Conservation (phyloP, 805 yeast genomes). For the Tetrapisispora taiwanensis region DNA sequence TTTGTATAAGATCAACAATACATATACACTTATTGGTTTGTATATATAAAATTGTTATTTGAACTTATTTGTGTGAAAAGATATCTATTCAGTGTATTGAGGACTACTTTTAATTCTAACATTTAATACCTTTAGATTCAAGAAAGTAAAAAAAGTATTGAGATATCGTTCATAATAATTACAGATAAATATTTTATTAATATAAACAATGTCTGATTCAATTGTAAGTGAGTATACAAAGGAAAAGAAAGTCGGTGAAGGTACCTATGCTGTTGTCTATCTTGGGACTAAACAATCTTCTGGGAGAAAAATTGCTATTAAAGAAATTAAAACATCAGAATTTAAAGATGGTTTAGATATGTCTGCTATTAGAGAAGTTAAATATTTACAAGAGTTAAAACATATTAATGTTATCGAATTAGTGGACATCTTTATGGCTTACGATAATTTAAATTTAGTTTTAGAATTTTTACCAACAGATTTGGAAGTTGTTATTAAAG, state of each 20-base stretch:
- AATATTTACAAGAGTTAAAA: conserved; percentile 70
- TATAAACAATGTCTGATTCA: not conserved
- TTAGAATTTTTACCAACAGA: conserved; percentile 89
- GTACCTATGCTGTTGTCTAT: conserved; percentile 95
- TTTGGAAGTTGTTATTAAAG: conserved; percentile 80
- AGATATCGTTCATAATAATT: too few relatives aligned
- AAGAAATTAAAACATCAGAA: conserved; percentile 88
- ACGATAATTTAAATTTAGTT: conserved; percentile 66
- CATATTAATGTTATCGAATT: conserved; percentile 79
- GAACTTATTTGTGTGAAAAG: too few relatives aligned
- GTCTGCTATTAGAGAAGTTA: conserved; percentile 93
- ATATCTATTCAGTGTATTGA: too few relatives aligned
- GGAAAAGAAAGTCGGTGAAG: conserved; percentile 93
- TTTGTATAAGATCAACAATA: too few relatives aligned
- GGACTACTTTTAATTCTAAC: too few relatives aligned
- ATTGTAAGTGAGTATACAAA: conserved; percentile 1
- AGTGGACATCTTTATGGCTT: conserved; percentile 71
- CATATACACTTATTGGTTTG: too few relatives aligned
- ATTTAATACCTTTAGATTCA: too few relatives aligned
- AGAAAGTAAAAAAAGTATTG: too few relatives aligned
- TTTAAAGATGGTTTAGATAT: conserved; percentile 95
- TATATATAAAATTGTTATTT: too few relatives aligned
- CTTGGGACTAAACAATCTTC: conserved; percentile 50
- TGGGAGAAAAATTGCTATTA: conserved; percentile 68
- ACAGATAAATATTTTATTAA: too few relatives aligned